phyloP scores from a whole-genome alignment of 2,329 filamentous ascomycete genomes.

The Lachnellula arida region DNA sequence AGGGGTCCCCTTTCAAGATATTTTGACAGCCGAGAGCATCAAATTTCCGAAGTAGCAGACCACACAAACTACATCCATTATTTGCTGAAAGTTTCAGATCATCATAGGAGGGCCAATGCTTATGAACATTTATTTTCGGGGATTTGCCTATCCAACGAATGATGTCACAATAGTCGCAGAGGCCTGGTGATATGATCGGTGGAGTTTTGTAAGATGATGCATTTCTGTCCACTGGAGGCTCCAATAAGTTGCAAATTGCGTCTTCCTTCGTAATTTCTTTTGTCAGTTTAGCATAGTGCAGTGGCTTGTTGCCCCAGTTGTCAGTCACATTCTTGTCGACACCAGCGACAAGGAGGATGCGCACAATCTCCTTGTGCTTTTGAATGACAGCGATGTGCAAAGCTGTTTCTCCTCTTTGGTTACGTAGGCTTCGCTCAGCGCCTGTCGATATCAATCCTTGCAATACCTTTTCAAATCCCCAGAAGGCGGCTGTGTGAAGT shows the following conservation, averaged over 20 bases:
- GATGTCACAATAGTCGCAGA: not conserved
- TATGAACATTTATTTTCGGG: not conserved
- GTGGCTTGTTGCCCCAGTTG: not conserved
- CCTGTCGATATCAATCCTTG: not conserved
- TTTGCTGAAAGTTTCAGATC: not conserved
- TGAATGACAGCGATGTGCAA: not conserved
- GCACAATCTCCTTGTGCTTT: not conserved
- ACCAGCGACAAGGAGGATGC: not conserved
- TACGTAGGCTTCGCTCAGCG: not conserved
- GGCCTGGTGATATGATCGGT: not conserved
- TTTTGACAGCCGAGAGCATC: not conserved
- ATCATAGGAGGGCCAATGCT: not conserved
- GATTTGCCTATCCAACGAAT: not conserved
- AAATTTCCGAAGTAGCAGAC: not conserved
- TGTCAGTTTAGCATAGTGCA: not conserved
- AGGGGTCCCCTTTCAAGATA: not conserved
- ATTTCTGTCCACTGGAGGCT: not conserved
- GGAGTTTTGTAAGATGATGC: not conserved
- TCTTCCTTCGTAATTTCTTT: not conserved
- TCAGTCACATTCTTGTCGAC: not conserved
- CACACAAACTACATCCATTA: not conserved
- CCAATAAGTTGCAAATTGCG: not conserved
- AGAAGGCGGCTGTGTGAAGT: not conserved
- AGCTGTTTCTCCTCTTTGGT: not conserved
- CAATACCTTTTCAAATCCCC: not conserved